Percentiles rank a stretch among this genome's conserved stretches.
These are phyloP conservation scores for Arctium minus DNA, from an alignment of 129 eudicot species.

Conservation along the genomic window DNA sequence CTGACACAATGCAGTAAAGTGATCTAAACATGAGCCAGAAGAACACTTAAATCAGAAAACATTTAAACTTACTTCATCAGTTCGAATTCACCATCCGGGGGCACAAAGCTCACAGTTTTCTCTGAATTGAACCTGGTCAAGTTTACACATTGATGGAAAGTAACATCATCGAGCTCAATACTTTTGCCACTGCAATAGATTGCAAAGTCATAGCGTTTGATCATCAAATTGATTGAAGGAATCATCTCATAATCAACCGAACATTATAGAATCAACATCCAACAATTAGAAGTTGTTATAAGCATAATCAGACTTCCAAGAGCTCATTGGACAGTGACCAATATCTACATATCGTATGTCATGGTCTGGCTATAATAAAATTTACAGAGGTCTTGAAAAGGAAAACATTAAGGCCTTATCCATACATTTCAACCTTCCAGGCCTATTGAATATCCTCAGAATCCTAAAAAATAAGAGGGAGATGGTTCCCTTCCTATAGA, in stretches of 20 bases:
- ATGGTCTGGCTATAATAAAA: too few species aligned
- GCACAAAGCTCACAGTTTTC: slow-evolving; percentile 98
- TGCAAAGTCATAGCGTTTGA: background rate
- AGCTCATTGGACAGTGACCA: too few species aligned
- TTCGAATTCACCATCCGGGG: slow-evolving; percentile 99
- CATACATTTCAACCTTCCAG: too few species aligned
- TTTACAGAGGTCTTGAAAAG: too few species aligned
- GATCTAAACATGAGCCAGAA: too few species aligned
- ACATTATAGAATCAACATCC: too few species aligned
- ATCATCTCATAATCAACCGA: background rate
- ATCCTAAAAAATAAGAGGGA: too few species aligned
- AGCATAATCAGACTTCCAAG: background rate
- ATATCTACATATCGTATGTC: too few species aligned
- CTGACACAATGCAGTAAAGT: too few species aligned
- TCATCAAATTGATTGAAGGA: background rate
- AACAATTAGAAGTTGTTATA: background rate
- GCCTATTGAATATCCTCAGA: too few species aligned
- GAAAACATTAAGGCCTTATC: too few species aligned
- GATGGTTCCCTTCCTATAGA: too few species aligned
- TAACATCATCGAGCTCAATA: slow-evolving; percentile 96
- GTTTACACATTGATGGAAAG: slow-evolving; percentile 98
- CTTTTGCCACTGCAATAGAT: slow-evolving; percentile 80
- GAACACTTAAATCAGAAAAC: background rate
- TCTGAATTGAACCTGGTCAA: slow-evolving; percentile 96
- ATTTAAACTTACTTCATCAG: slow-evolving; percentile 79